Evolutionary conservation across 495 filamentous ascomycete species (phyloP).

Genomic region (Glarea lozoyensis): DNA sequence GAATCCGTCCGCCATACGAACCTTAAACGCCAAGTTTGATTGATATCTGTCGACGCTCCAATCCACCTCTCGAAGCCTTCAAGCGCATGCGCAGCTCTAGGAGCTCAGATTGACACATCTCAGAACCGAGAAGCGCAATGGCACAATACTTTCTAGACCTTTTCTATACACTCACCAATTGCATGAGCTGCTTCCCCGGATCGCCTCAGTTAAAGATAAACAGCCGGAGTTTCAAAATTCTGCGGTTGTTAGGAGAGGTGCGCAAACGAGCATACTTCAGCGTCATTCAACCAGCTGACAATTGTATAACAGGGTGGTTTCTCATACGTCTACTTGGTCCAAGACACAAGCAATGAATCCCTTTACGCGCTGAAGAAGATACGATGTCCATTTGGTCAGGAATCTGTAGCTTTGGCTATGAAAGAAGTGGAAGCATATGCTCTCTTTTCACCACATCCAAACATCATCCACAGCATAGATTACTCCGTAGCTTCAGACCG

Average conservation of each 20-base stretch:
- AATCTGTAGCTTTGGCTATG: constrained; percentile 87
- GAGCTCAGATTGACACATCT: constrained; percentile 3
- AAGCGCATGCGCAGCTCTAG: neutral
- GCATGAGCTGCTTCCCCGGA: constrained; percentile 90
- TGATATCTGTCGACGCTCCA: too few species aligned
- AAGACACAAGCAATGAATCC: constrained; percentile 71
- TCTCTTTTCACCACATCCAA: constrained; percentile 69
- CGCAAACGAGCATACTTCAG: constrained; percentile 1
- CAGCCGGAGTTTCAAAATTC: constrained; percentile 86
- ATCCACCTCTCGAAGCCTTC: constrained; percentile 3
- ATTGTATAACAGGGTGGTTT: constrained; percentile 67
- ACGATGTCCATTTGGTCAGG: constrained; percentile 91
- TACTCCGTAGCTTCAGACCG: constrained; percentile 53
- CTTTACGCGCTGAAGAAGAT: constrained; percentile 98
- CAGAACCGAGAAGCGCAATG: constrained; percentile 41
- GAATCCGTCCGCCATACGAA: too few species aligned
- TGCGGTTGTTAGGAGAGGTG: constrained; percentile 86
- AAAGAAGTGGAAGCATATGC: constrained; percentile 96
- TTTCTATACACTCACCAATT: constrained; percentile 83
- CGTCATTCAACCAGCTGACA: constrained; percentile 2
- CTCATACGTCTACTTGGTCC: constrained; percentile 96
- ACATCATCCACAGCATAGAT: constrained; percentile 88
- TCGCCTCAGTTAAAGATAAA: constrained; percentile 94
- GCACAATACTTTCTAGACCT: constrained; percentile 81
- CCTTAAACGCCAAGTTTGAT: too few species aligned